These are phyloP conservation scores for Zanthoxylum bungeanum DNA, from an alignment of 345 rosid species.

Conservation along the genomic window DNA sequence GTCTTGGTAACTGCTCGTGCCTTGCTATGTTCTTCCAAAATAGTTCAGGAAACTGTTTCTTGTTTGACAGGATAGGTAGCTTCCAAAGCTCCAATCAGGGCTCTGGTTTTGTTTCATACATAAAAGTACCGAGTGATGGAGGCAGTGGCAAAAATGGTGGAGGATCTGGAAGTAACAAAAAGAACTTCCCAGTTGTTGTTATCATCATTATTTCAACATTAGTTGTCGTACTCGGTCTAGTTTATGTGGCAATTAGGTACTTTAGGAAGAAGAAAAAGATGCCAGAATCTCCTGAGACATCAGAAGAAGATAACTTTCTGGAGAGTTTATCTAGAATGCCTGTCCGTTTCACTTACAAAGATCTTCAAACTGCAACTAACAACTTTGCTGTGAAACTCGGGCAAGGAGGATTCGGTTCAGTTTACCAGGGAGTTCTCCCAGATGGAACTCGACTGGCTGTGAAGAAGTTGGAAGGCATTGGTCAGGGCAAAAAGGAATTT, in stretches of 20 bases:
- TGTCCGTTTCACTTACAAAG: conserved; percentile 62
- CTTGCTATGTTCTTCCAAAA: conserved; percentile 66
- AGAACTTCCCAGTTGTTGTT: conserved; percentile 44
- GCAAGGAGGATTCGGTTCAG: conserved; percentile 95
- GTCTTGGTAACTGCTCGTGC: conserved; percentile 73
- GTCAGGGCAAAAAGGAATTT: conserved; percentile 96
- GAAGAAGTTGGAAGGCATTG: conserved; percentile 90
- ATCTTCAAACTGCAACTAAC: conserved; percentile 75
- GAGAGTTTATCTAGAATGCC: conserved; percentile 80
- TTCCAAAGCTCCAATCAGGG: conserved; percentile 36
- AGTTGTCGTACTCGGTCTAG: conserved; percentile 40
- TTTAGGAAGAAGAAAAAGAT: conserved; percentile 34
- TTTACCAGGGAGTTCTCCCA: conserved; percentile 67
- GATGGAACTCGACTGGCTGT: conserved; percentile 85
- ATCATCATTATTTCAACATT: conserved; percentile 52
- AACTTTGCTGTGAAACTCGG: conserved; percentile 83
- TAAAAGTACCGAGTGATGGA: conserved; percentile 46
- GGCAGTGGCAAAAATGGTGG: conserved; percentile 18
- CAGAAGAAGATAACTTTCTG: conserved; percentile 82
- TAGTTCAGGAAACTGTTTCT: conserved; percentile 66
- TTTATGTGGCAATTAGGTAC: conserved; percentile 46
- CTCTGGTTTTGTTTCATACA: conserved; percentile 47
- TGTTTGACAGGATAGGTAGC: conserved; percentile 71
- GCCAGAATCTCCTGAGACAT: conserved; percentile 41
- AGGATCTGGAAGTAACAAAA: conserved; percentile 32